phyloP scores from a whole-genome alignment of 2,329 filamentous ascomycete genomes.

The Aureobasidium namibiae region DNA sequence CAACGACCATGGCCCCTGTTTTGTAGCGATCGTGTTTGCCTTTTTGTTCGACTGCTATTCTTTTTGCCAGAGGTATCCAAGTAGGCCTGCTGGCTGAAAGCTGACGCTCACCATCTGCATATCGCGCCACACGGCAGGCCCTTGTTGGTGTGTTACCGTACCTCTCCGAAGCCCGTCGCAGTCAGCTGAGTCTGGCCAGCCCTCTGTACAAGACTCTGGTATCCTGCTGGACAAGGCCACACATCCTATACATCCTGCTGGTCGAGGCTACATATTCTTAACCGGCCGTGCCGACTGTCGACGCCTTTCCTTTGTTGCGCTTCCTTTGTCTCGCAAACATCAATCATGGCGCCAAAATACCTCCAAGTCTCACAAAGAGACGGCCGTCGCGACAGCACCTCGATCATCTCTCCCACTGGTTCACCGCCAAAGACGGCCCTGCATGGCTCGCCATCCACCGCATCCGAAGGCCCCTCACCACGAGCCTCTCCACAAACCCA shows the following conservation, averaged over 20 bases:
- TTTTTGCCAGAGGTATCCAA: too few relatives aligned
- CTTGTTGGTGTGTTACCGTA: background rate
- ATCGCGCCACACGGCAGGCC: slow-evolving; percentile 6
- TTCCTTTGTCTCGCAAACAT: background rate
- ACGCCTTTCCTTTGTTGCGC: background rate
- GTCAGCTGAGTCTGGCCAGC: background rate
- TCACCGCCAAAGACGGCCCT: background rate
- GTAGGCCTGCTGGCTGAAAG: too few relatives aligned
- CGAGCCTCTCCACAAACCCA: slow-evolving; percentile 6
- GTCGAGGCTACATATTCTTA: background rate
- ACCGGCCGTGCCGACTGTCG: background rate
- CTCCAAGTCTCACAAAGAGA: slow-evolving; percentile 11
- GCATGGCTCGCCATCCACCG: slow-evolving; percentile 2
- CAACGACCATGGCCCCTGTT: background rate
- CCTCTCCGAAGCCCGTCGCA: background rate
- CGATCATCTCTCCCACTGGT: slow-evolving; percentile 1
- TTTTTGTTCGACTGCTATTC: background rate
- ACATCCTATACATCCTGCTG: too few relatives aligned
- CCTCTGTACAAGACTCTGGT: background rate
- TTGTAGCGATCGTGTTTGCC: background rate
- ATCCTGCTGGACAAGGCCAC: background rate
- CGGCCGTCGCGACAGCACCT: background rate
- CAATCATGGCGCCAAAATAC: background rate
- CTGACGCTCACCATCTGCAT: background rate
- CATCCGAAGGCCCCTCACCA: background rate